Evolutionary conservation across 306 rosid species (phyloP).

Genomic region (Vigna angularis): DNA sequence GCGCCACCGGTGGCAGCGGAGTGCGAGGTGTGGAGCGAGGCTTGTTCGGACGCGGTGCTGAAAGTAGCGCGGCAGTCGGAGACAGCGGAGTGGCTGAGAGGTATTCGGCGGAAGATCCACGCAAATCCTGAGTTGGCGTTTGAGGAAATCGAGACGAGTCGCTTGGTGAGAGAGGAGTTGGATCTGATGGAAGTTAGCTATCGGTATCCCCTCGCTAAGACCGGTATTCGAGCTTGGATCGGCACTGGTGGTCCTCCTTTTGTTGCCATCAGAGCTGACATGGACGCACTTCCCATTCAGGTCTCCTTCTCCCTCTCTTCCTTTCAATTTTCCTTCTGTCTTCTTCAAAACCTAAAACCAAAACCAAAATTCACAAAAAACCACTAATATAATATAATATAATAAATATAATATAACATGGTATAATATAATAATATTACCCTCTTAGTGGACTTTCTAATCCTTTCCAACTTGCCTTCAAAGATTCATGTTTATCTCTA

Average conservation of each 20-base stretch:
- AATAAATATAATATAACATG: neutral
- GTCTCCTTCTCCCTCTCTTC: conserved; percentile 29
- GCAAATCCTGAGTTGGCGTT: conserved; percentile 90
- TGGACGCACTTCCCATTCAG: conserved; percentile 99
- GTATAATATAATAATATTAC: neutral
- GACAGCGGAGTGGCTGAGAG: conserved; percentile 69
- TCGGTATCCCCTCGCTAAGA: conserved; percentile 69
- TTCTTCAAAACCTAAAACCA: neutral
- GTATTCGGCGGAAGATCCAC: conserved; percentile 79
- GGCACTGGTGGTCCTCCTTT: conserved; percentile 94
- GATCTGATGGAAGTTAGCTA: conserved; percentile 79
- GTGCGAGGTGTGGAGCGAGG: conserved; percentile 67
- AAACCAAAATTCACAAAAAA: too few relatives aligned
- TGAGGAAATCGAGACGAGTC: conserved; percentile 87
- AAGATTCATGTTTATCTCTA: neutral
- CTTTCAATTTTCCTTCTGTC: neutral
- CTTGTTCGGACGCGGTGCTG: conserved; percentile 75
- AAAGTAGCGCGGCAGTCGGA: conserved; percentile 66
- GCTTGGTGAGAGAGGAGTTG: conserved; percentile 70
- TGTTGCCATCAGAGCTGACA: conserved; percentile 94
- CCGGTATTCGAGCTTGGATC: conserved; percentile 89
- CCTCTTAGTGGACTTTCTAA: neutral
- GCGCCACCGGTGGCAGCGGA: neutral
- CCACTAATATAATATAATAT: neutral
- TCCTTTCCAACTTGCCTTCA: neutral